These are phyloP conservation scores for Circinella minor DNA, from an alignment of 371 early-diverging fungal genomes.

Conservation along the genomic window DNA sequence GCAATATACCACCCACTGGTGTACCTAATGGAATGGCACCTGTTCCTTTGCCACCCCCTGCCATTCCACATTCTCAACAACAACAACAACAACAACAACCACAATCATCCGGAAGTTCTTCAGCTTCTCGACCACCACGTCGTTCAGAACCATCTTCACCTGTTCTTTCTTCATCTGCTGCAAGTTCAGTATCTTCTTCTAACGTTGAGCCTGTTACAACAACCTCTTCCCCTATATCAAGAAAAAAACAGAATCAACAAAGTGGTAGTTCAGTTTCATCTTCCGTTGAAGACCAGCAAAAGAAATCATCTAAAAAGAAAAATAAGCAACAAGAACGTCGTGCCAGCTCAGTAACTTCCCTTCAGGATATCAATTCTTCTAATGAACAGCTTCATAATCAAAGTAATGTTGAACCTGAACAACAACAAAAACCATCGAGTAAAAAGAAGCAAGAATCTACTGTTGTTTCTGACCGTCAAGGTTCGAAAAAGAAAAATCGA, in stretches of 20 bases:
- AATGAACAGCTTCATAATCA: background rate
- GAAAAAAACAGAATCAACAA: background rate
- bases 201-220: background rate
- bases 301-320: background rate
- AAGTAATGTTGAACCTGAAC: background rate
- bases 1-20: background rate
- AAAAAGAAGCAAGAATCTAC: background rate
- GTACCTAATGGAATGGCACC: background rate
- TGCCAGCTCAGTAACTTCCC: background rate
- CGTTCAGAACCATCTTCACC: constrained; percentile 14
- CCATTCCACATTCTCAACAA: background rate
- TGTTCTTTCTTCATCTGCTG: constrained; percentile 3
- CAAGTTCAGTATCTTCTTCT: constrained; percentile 1
- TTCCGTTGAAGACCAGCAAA: background rate
- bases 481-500: background rate
- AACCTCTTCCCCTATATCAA: background rate
- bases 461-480: background rate
- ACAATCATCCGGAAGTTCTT: constrained; percentile 5
- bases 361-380: background rate
- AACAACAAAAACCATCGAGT: background rate
- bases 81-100: background rate
- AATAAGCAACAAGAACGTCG: background rate
- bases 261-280: constrained; percentile 2
- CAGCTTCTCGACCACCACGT: background rate
- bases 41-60: background rate